Evolutionary conservation across 1,284 basidiomycete genomes (phyloP).

Genomic region (Vanrija pseudolonga): DNA sequence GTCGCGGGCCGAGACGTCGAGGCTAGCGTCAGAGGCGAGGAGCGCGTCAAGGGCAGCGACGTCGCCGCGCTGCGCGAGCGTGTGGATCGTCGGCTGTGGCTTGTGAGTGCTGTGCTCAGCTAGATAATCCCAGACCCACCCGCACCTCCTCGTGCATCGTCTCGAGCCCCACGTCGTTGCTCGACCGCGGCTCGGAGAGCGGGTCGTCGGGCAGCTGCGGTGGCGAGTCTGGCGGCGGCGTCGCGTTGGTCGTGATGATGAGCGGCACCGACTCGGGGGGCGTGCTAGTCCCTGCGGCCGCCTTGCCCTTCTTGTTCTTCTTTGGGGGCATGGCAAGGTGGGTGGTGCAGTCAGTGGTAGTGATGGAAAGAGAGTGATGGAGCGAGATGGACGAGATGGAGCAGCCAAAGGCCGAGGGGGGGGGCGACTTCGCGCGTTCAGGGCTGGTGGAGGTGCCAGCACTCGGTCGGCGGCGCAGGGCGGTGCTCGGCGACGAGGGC

Average conservation of each 20-base stretch:
- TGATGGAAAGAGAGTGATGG: background rate
- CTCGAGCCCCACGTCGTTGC: slow-evolving; percentile 31
- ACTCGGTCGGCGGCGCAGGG: too few relatives aligned
- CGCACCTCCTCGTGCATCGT: slow-evolving; percentile 29
- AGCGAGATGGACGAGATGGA: background rate
- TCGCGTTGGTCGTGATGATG: slow-evolving; percentile 16
- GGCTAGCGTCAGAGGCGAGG: slow-evolving; percentile 60
- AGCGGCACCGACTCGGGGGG: slow-evolving; percentile 6
- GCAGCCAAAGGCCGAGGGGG: too few relatives aligned
- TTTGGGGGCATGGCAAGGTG: too few relatives aligned
- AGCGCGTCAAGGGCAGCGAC: slow-evolving; percentile 63
- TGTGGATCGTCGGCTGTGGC: slow-evolving; percentile 62
- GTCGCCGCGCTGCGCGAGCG: slow-evolving; percentile 84
- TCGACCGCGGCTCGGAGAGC: slow-evolving; percentile 13
- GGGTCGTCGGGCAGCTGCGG: background rate
- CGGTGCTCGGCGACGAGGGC: too few relatives aligned
- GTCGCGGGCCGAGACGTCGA: slow-evolving; percentile 76
- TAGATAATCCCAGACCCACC: background rate
- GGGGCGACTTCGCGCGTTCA: too few relatives aligned
- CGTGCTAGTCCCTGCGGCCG: background rate
- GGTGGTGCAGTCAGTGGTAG: background rate
- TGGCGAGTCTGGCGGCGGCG: slow-evolving; percentile 8
- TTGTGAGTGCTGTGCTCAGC: background rate
- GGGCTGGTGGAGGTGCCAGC: too few relatives aligned
- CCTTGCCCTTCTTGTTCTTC: too few relatives aligned